These are phyloP conservation scores for Pichia exigua DNA, from an alignment of 805 yeast species.

Conservation along the genomic window DNA sequence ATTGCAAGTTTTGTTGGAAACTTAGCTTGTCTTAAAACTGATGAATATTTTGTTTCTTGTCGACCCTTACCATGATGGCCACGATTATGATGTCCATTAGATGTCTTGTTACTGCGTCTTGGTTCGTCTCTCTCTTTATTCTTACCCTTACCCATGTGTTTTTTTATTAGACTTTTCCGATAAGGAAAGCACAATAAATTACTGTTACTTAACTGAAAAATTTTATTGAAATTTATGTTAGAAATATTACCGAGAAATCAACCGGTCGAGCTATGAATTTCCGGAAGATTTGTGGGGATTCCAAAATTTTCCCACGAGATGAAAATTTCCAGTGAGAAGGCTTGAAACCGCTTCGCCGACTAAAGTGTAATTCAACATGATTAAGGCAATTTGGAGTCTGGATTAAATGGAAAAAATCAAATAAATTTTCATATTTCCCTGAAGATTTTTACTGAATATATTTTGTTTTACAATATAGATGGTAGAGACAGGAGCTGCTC, in stretches of 20 bases:
- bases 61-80: conserved; percentile 37
- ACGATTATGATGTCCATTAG: conserved; percentile 52
- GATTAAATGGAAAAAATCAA: not conserved
- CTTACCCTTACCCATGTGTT: conserved; percentile 46
- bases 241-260: not conserved
- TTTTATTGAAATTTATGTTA: not conserved
- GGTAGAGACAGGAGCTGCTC: not conserved
- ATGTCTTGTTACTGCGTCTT: conserved; percentile 29
- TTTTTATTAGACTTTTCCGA: not conserved
- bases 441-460: not conserved
- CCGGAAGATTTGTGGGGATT: not conserved
- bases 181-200: not conserved
- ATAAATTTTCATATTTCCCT: not conserved
- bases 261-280: no score
- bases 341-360: not conserved
- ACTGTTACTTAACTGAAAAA: not conserved
- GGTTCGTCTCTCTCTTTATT: conserved; percentile 35
- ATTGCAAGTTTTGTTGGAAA: conserved; percentile 87
- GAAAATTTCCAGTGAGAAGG: not conserved
- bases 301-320: not conserved
- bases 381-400: not conserved
- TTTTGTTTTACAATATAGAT: not conserved
- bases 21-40: conserved; percentile 20
- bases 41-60: conserved; percentile 23
- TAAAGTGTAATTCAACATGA: not conserved